A percentile compares a stretch with the other conserved stretches of the same genome.
These are phyloP conservation scores for Ilyonectria mors-panacis DNA, from an alignment of 2,329 filamentous ascomycete genomes.

Conservation along the genomic window DNA sequence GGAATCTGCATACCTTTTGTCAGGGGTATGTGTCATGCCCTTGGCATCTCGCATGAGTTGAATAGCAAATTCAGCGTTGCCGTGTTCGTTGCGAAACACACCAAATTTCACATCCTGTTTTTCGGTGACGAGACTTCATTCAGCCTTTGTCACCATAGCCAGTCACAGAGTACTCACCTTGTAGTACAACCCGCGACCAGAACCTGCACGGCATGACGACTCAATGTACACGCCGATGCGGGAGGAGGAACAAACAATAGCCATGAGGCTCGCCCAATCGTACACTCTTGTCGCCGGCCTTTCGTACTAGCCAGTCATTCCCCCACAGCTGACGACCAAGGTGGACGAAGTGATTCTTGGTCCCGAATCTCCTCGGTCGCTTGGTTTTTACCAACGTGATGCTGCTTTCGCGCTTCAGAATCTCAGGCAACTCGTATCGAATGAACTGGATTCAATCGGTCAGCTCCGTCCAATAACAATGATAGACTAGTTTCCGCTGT, in stretches of 20 bases:
- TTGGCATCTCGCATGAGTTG: not conserved
- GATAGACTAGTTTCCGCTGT: too few relatives aligned
- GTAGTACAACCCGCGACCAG: slow-evolving; percentile 1
- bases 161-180: not conserved
- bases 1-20: too few relatives aligned
- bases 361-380: not conserved
- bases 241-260: slow-evolving; percentile 1
- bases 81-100: not conserved
- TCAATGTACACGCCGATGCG: slow-evolving; percentile 2
- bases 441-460: not conserved
- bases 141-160: not conserved
- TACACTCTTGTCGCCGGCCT: not conserved
- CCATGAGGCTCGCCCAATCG: not conserved
- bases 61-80: not conserved
- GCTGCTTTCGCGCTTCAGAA: not conserved
- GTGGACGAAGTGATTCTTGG: slow-evolving; percentile 2
- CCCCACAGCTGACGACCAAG: slow-evolving; percentile 4
- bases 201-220: not conserved
- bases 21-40: too few relatives aligned
- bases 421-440: not conserved
- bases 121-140: not conserved
- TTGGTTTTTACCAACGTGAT: not conserved
- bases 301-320: not conserved
- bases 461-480: too few relatives aligned
- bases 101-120: not conserved